Percentiles rank a stretch among this genome's conserved stretches.
phyloP scores from a whole-genome alignment of 2,329 filamentous ascomycete species.

The Torrubiella hemipterigena region DNA sequence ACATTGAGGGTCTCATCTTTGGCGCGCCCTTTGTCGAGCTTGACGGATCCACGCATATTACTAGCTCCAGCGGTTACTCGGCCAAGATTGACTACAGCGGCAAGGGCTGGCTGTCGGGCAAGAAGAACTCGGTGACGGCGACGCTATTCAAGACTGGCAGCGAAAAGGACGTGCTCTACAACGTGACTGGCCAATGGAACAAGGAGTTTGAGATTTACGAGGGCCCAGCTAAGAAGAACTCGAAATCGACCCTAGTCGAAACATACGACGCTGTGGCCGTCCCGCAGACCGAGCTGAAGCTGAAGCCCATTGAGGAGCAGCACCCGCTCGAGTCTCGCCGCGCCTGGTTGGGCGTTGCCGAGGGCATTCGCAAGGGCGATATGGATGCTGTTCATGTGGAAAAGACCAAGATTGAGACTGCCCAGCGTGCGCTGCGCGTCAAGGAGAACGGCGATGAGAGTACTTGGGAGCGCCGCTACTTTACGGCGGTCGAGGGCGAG shows the following conservation, averaged over 20 bases:
- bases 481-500: slow-evolving; percentile 38
- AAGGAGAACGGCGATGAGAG: slow-evolving; percentile 63
- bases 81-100: slow-evolving; percentile 87
- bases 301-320: slow-evolving; percentile 66
- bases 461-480: slow-evolving; percentile 78
- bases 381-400: slow-evolving; percentile 69
- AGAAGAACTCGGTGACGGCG: slow-evolving; percentile 85
- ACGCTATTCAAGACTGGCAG: slow-evolving; percentile 56
- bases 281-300: slow-evolving; percentile 52
- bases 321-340: slow-evolving; percentile 78
- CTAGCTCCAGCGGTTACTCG: slow-evolving; percentile 75
- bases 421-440: slow-evolving; percentile 63
- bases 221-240: slow-evolving; percentile 40
- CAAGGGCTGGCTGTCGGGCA: slow-evolving; percentile 88
- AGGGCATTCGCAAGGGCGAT: slow-evolving; percentile 68
- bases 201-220: slow-evolving; percentile 69
- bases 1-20: slow-evolving; percentile 87
- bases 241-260: slow-evolving; percentile 37
- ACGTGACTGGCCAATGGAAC: slow-evolving; percentile 83
- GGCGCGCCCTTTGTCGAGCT: slow-evolving; percentile 84
- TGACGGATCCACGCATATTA: slow-evolving; percentile 73
- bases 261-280: slow-evolving; percentile 46
- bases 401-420: slow-evolving; percentile 83
- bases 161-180: slow-evolving; percentile 68
- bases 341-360: slow-evolving; percentile 79